phyloP scores from a whole-genome alignment of 192 early-diverging fungal genomes.

The Mortierella hygrophila region DNA sequence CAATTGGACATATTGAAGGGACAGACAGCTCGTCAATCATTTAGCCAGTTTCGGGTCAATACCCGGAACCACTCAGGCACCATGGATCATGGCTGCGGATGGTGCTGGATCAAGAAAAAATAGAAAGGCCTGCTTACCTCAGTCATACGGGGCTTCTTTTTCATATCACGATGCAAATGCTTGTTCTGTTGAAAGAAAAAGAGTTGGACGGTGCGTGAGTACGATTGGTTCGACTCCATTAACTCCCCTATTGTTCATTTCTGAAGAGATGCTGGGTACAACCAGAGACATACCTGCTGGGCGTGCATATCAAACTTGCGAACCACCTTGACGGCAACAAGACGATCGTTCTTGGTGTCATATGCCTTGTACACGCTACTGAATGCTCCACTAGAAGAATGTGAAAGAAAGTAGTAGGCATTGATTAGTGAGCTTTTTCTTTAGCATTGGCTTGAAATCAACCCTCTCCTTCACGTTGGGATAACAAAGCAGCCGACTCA shows the following conservation, averaged over 20 bases:
- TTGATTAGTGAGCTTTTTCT: not conserved
- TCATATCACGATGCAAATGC: constrained; percentile 55
- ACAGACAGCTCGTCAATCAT: not conserved
- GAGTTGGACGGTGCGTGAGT: constrained; percentile 19
- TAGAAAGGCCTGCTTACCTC: constrained; percentile 35
- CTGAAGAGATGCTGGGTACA: not conserved
- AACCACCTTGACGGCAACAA: constrained; percentile 88
- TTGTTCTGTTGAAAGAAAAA: constrained; percentile 20
- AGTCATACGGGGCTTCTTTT: constrained; percentile 50
- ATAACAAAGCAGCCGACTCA: not conserved
- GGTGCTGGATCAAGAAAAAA: not conserved
- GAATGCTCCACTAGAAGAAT: constrained; percentile 79
- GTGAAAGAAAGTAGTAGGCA: not conserved
- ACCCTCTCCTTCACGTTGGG: not conserved
- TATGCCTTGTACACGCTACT: constrained; percentile 82
- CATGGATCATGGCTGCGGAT: not conserved
- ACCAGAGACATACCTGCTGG: constrained; percentile 62
- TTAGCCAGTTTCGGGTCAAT: not conserved
- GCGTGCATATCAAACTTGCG: constrained; percentile 76
- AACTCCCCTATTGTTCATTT: not conserved
- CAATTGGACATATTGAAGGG: not conserved
- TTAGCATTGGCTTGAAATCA: not conserved
- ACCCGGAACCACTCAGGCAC: not conserved
- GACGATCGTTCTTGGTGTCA: constrained; percentile 64
- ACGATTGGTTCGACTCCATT: constrained; percentile 7